Conservation (phyloP, 495 filamentous ascomycete genomes). For the Penicillium pulvis region DNA sequence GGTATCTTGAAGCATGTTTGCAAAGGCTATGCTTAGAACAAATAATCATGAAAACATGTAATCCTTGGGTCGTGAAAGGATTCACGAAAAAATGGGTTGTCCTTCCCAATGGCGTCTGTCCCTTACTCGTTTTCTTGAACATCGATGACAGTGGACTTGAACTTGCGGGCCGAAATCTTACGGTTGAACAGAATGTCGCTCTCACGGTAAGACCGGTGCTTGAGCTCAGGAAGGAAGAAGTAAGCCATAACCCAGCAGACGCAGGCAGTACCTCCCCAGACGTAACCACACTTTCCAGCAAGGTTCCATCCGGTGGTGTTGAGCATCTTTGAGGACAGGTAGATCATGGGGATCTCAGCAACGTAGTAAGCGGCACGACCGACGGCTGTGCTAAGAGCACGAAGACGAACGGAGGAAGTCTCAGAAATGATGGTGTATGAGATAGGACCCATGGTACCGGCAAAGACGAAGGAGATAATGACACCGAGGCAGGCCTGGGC, state of each 20-base stretch:
- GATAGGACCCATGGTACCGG: constrained; percentile 59
- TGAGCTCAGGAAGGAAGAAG: constrained; percentile 63
- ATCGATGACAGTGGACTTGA: constrained; percentile 38
- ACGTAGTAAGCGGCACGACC: constrained; percentile 61
- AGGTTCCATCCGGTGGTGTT: constrained; percentile 65
- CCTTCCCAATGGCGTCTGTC: background rate
- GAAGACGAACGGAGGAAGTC: constrained; percentile 50
- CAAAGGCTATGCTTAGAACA: background rate
- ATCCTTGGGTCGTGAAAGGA: background rate
- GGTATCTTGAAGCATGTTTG: background rate
- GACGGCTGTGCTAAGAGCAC: constrained; percentile 64
- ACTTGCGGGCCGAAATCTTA: constrained; percentile 33
- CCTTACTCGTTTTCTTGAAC: constrained; percentile 53
- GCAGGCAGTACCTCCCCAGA: constrained; percentile 59
- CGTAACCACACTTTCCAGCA: constrained; percentile 67
- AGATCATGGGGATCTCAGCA: constrained; percentile 60
- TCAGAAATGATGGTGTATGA: constrained; percentile 65
- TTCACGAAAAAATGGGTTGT: background rate
- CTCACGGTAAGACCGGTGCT: constrained; percentile 61
- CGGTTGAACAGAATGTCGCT: constrained; percentile 46
- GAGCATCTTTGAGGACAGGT: constrained; percentile 68
- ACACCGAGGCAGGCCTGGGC: constrained; percentile 60
- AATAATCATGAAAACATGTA: background rate
- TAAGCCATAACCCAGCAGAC: constrained; percentile 45
- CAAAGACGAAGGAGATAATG: constrained; percentile 60